Base-by-base conservation (phyloP, 257 asterid species). In the Gynochthodes officinalis region DNA sequence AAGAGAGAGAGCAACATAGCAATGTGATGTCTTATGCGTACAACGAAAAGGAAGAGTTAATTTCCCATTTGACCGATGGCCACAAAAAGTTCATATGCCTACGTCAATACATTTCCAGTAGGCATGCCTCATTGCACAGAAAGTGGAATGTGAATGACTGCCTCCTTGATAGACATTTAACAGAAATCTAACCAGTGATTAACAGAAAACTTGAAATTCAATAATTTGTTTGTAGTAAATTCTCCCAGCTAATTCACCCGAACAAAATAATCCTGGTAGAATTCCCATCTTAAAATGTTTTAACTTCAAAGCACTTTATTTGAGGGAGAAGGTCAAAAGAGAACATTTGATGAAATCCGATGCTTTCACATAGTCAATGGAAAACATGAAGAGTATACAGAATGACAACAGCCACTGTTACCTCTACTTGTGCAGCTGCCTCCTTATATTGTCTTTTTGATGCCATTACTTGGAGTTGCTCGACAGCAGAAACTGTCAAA, bases 371-470 rank as follows among this genome's bases (percentile, higher is more conserved):
- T n/a, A n/a, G 28, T 28, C 19, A 58, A 58, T 28, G n/a, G 15
- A 19, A 58, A 28, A 4, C n/a, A 13, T 58, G 64, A 58, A 27
- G 40, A 14, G 30, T 28, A 8, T n/a, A n/a, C n/a, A n/a, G n/a
- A n/a, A 1, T 64, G 64, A 27, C 30, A 75, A 21, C 50, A 64
- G 73, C 67, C 25, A 63, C 43, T 77, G 75, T 79, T 89, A 93
- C 98, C 98, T 94, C 98, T 50, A 94, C 92, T 83, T 94, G 98
- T 30, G 98, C 97, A 77, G 98, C 98, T 73, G 96, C 98, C 85
- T 94, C 97, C 86, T 89, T 94, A 82, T 94, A 94, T 83, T 91
- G 98, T 64, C 96, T 87, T 84, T 91, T 94, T 70, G 97, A 94
- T 73, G 96, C 98, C 98, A 94, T 91, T 76, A 86, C 88, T 86